These are phyloP conservation scores for Pyrus betulifolia DNA, from an alignment of 306 rosid species.

Conservation along the genomic window DNA sequence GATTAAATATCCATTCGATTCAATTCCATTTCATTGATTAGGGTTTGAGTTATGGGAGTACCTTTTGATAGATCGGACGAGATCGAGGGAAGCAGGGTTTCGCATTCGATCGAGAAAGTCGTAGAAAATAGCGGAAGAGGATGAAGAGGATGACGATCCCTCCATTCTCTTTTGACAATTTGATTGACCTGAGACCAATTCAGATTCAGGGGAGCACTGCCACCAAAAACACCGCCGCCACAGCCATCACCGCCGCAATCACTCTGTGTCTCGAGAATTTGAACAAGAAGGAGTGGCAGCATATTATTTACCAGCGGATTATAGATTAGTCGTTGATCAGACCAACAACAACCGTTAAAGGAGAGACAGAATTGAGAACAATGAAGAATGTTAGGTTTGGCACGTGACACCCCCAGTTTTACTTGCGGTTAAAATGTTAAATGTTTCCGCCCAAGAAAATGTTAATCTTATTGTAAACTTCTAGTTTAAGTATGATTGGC, in stretches of 20 bases:
- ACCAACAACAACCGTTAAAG: background rate
- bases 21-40: background rate
- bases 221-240: background rate
- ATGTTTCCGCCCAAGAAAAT: too few species aligned
- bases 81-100: conserved; percentile 64
- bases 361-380: background rate
- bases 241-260: background rate
- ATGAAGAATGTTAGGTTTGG: conserved; percentile 15
- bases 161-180: conserved; percentile 22
- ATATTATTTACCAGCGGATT: background rate
- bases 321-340: background rate
- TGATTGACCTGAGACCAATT: background rate
- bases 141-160: conserved; percentile 21
- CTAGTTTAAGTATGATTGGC: too few species aligned
- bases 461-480: too few species aligned
- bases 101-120: conserved; percentile 79
- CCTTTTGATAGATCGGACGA: conserved; percentile 73
- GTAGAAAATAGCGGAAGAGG: conserved; percentile 32
- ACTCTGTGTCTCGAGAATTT: background rate
- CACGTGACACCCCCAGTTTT: background rate
- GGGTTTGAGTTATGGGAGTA: background rate
- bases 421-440: background rate
- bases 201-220: background rate
- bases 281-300: background rate
- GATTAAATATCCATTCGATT: background rate